Conservation (phyloP, 2,329 filamentous ascomycete genomes). For the Cordyceps cicadae region DNA sequence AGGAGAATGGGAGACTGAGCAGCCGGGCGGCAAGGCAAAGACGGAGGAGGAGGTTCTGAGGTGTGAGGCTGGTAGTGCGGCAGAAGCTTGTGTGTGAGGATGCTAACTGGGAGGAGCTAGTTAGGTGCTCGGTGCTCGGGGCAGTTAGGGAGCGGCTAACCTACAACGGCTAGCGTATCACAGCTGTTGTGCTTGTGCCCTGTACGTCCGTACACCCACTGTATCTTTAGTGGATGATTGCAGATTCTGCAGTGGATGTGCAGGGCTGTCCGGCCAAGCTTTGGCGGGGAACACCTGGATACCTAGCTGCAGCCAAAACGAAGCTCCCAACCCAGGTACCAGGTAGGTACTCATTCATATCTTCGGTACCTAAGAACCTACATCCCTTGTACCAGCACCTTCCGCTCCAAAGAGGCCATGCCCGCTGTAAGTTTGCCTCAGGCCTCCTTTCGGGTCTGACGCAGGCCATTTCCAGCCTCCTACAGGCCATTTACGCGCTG, state of each 20-base stretch:
- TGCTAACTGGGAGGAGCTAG: not conserved
- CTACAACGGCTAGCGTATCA: not conserved
- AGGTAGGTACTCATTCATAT: no score
- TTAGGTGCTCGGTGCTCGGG: not conserved
- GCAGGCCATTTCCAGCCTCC: no score
- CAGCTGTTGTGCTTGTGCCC: not conserved
- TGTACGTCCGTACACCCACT: no score
- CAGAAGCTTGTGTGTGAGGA: not conserved
- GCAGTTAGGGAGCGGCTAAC: not conserved
- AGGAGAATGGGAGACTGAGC: not conserved
- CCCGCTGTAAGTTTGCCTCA: not conserved
- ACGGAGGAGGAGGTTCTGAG: not conserved
- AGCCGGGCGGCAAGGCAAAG: not conserved
- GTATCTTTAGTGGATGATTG: not conserved
- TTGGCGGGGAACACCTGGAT: not conserved
- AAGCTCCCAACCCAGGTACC: not conserved
- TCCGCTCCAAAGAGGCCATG: no score
- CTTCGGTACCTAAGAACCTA: no score
- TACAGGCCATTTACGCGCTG: not conserved
- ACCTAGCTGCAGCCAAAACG: not conserved
- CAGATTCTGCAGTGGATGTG: not conserved
- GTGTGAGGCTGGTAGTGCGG: constrained; percentile 4
- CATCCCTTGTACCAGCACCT: no score
- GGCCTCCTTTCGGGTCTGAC: not conserved
- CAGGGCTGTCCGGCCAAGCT: not conserved